phyloP scores from a whole-genome alignment of 805 yeast genomes.

The Saccharomycopsis synnaedendra region DNA sequence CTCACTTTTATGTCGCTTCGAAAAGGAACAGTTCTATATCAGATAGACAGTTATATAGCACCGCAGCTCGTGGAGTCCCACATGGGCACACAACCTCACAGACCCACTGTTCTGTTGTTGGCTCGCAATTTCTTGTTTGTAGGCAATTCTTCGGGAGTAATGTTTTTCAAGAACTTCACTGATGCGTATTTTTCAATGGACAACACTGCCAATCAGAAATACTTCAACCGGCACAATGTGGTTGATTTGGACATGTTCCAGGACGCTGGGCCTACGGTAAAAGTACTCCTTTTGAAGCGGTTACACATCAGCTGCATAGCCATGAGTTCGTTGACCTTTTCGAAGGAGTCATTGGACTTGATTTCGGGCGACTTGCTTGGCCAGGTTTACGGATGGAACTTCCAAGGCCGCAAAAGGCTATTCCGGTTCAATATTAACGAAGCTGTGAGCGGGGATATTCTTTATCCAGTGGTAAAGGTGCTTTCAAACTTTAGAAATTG shows the following conservation, averaged over 20 bases:
- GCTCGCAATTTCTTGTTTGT: neutral
- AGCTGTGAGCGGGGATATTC: neutral
- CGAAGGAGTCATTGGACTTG: conserved; percentile 5
- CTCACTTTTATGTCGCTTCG: no score
- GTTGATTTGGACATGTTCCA: neutral
- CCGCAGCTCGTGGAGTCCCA: no score
- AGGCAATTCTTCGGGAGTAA: neutral
- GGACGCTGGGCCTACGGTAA: neutral
- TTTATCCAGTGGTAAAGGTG: conserved; percentile 11
- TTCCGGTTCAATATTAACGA: conserved; percentile 2
- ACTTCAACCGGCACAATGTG: neutral
- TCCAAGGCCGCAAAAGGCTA: neutral
- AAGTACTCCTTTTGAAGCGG: no score
- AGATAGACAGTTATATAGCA: no score
- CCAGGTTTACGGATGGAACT: conserved; percentile 11
- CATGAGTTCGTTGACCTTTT: neutral
- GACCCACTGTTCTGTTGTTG: no score
- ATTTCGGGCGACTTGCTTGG: conserved; percentile 14
- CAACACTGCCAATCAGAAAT: neutral
- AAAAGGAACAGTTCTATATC: no score
- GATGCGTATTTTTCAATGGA: neutral
- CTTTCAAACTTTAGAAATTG: conserved; percentile 4
- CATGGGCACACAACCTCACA: no score
- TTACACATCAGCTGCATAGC: no score
- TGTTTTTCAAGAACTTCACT: neutral